These are phyloP conservation scores for Pyrenochaeta sp. DNA, from an alignment of 2,329 filamentous ascomycete species.

Conservation along the genomic window DNA sequence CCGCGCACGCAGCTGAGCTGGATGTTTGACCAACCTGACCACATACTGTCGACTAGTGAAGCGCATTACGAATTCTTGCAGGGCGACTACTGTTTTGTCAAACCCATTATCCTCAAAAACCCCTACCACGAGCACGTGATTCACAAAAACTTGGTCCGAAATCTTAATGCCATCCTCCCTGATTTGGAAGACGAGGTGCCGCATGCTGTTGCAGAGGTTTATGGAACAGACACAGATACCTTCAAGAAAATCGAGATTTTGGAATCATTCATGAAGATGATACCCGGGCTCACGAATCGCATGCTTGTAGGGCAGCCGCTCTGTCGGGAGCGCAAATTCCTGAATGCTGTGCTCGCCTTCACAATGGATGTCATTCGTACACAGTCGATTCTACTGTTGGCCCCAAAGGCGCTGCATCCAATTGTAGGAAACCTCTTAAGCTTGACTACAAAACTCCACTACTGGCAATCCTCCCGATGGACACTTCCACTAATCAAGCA, in stretches of 20 bases:
- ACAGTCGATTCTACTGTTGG: constrained; percentile 53
- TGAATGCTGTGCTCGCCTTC: constrained; percentile 60
- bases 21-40: constrained; percentile 55
- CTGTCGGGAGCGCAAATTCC: constrained; percentile 57
- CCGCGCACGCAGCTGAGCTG: constrained; percentile 48
- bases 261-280: constrained; percentile 48
- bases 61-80: constrained; percentile 51
- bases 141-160: constrained; percentile 51
- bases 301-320: constrained; percentile 56
- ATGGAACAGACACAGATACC: constrained; percentile 46
- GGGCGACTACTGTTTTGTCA: constrained; percentile 51
- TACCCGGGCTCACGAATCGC: constrained; percentile 55
- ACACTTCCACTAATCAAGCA: constrained; percentile 60
- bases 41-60: constrained; percentile 46
- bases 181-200: constrained; percentile 51
- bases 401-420: constrained; percentile 60
- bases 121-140: constrained; percentile 55
- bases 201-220: constrained; percentile 43
- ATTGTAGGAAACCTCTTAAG: constrained; percentile 58
- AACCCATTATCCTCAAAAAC: constrained; percentile 45
- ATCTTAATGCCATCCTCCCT: constrained; percentile 49
- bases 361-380: constrained; percentile 57
- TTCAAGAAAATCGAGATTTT: constrained; percentile 50
- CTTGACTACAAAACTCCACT: constrained; percentile 59
- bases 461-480: constrained; percentile 53